Evolutionary conservation across 2,329 filamentous ascomycete genomes (phyloP).

Genomic region (Colletotrichum nymphaeae): DNA sequence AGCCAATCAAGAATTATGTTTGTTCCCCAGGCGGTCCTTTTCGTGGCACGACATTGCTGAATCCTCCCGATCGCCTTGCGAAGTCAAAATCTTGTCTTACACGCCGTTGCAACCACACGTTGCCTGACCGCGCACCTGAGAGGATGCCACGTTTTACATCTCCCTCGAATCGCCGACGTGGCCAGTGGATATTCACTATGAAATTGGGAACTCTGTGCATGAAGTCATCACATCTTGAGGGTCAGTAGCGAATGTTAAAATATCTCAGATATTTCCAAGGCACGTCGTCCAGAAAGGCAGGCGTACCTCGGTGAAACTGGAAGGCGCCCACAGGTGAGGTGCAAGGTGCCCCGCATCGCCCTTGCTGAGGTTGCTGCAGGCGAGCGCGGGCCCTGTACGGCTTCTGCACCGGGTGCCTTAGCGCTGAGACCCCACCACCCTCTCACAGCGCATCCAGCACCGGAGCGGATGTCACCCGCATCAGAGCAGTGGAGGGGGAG

Average conservation of each 20-base stretch:
- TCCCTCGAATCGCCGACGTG: neutral
- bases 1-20: neutral
- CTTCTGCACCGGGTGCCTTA: neutral
- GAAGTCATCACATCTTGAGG: no score
- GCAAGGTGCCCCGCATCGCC: neutral
- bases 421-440: slow-evolving; percentile 1
- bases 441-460: neutral
- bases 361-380: neutral
- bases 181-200: neutral
- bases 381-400: neutral
- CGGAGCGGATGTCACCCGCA: neutral
- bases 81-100: neutral
- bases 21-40: neutral
- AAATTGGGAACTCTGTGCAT: no score
- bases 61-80: neutral
- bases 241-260: no score
- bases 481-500: neutral
- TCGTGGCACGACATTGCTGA: neutral
- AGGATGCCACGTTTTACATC: neutral
- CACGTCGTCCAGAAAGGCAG: neutral
- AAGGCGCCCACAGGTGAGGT: neutral
- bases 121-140: neutral
- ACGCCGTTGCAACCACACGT: neutral
- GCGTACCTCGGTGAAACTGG: neutral
- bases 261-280: neutral